Evolutionary conservation across 192 early-diverging fungal species (phyloP).

Genomic region (Coemansia sp.): DNA sequence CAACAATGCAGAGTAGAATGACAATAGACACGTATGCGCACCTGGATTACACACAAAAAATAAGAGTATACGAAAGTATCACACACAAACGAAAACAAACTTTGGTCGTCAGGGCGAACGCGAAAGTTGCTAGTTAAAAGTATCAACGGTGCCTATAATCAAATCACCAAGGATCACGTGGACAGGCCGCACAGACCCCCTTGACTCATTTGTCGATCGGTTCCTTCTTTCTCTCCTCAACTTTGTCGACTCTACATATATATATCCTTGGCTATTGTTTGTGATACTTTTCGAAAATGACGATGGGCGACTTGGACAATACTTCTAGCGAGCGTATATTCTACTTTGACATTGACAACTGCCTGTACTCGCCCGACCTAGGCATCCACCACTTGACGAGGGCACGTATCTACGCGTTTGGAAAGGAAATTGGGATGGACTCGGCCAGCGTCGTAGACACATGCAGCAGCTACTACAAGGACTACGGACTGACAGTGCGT

Average conservation of each 20-base stretch:
- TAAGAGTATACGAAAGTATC: neutral
- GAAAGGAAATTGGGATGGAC: slow-evolving; percentile 60
- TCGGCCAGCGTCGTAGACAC: slow-evolving; percentile 53
- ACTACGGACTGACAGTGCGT: slow-evolving; percentile 74
- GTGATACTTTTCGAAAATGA: neutral
- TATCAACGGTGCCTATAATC: neutral
- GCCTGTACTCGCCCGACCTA: slow-evolving; percentile 62
- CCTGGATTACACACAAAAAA: neutral
- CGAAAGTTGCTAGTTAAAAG: neutral
- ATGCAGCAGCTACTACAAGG: slow-evolving; percentile 64
- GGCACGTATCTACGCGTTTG: slow-evolving; percentile 66
- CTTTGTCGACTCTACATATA: neutral
- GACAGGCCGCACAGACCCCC: neutral
- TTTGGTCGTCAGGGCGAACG: neutral
- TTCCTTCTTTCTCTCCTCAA: neutral
- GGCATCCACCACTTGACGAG: slow-evolving; percentile 63
- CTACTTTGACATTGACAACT: slow-evolving; percentile 86
- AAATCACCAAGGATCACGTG: neutral
- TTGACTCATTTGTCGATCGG: neutral
- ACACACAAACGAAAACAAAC: slow-evolving; percentile 8
- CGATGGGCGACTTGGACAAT: slow-evolving; percentile 10
- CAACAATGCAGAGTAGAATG: neutral
- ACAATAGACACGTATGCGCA: neutral
- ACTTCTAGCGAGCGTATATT: slow-evolving; percentile 48
- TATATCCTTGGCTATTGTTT: neutral